A percentile compares a stretch with the other conserved stretches of the same genome.
Evolutionary conservation across 1,284 basidiomycete species (phyloP).

Genomic region (Ustilago shanxiensis): DNA sequence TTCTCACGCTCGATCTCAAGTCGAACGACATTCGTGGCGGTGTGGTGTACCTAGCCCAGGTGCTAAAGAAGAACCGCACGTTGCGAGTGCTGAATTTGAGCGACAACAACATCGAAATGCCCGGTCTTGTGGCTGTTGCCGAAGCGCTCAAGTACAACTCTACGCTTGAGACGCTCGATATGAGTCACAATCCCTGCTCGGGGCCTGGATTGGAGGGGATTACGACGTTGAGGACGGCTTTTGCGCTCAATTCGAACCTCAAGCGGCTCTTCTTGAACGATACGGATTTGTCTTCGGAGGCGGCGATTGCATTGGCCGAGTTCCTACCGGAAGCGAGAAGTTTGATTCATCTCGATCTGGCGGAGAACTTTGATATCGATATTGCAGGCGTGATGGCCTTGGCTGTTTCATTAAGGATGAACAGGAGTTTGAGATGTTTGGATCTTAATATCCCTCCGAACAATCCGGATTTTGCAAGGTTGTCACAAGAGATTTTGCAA

Average conservation of each 20-base stretch:
- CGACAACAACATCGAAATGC: slow-evolving; percentile 90
- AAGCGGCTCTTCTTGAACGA: slow-evolving; percentile 91
- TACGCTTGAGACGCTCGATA: slow-evolving; percentile 90
- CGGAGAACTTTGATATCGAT: slow-evolving; percentile 75
- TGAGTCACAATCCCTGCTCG: slow-evolving; percentile 92
- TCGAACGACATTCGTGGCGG: slow-evolving; percentile 88
- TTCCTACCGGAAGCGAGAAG: slow-evolving; percentile 91
- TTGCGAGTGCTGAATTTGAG: slow-evolving; percentile 92
- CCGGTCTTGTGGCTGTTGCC: slow-evolving; percentile 83
- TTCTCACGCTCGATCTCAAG: slow-evolving; percentile 89
- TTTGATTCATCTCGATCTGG: slow-evolving; percentile 81
- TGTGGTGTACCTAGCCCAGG: slow-evolving; percentile 90
- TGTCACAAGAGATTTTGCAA: slow-evolving; percentile 74
- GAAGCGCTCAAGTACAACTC: slow-evolving; percentile 97
- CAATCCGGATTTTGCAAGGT: slow-evolving; percentile 83
- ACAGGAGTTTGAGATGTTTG: slow-evolving; percentile 87
- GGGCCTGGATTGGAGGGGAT: slow-evolving; percentile 84
- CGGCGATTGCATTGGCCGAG: slow-evolving; percentile 94
- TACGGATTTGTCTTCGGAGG: slow-evolving; percentile 83
- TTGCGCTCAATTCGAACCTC: slow-evolving; percentile 90
- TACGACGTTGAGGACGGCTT: slow-evolving; percentile 78
- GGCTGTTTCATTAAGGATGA: slow-evolving; percentile 83
- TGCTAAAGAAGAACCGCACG: slow-evolving; percentile 93
- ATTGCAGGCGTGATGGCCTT: slow-evolving; percentile 93
- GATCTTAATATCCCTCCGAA: slow-evolving; percentile 90